phyloP scores from a whole-genome alignment of 768 basidiomycete genomes.

The Pleurotus ostreatus region DNA sequence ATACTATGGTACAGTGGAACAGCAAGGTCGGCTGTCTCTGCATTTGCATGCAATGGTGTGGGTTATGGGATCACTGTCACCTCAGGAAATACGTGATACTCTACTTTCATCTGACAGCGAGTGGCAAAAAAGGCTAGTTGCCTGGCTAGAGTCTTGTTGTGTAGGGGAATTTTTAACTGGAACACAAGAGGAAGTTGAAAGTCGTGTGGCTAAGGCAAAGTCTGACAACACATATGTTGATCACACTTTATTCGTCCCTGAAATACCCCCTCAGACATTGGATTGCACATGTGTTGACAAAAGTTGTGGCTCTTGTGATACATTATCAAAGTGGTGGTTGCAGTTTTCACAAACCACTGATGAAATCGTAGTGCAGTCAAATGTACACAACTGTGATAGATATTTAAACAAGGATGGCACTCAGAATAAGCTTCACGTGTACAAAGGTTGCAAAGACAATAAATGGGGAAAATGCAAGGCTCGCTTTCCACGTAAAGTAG shows the following conservation, averaged over 20 bases:
- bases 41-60: conserved; percentile 34
- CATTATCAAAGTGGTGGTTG: conserved; percentile 14
- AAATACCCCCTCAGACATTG: conserved; percentile 11
- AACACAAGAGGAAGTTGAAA: conserved; percentile 16
- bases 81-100: conserved; percentile 24
- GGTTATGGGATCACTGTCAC: conserved; percentile 20
- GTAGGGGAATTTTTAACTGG: conserved; percentile 27
- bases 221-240: conserved; percentile 8
- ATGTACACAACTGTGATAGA: no score
- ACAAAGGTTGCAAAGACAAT: conserved; percentile 20
- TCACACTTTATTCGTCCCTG: conserved; percentile 20
- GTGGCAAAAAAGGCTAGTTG: conserved; percentile 13
- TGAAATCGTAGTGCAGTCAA: conserved; percentile 16
- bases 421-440: conserved; percentile 8
- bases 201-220: not conserved
- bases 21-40: conserved; percentile 30
- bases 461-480: conserved; percentile 24
- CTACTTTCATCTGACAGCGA: conserved; percentile 5
- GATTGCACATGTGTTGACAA: conserved; percentile 9
- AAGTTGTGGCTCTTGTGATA: conserved; percentile 6
- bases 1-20: conserved; percentile 37
- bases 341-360: conserved; percentile 18
- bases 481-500: conserved; percentile 24
- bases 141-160: conserved; percentile 19
- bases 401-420: not conserved